Base-by-base conservation (phyloP, 441 rosid species). In the Arabidopsis lyrata region DNA sequence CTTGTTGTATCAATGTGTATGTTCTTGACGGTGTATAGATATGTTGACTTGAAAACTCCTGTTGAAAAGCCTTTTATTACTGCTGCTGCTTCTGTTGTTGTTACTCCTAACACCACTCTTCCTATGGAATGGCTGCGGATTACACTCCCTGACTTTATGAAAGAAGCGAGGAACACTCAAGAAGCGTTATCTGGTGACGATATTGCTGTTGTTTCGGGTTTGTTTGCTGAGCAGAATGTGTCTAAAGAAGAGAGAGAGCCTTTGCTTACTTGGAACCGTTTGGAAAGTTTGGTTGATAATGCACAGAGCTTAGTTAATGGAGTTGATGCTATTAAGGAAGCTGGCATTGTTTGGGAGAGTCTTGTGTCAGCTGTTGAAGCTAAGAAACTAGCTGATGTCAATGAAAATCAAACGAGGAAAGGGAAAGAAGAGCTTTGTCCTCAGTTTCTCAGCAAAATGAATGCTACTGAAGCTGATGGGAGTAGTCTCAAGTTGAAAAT, bases 311-410 rank as follows among this genome's bases (percentile, higher is more conserved):
- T 93, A 60, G 84, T 85, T 24, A 90, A 86, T 77, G 98, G 93
- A 77, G 74, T 91, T 29, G 97, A 87, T 49, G 99, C 98, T 8
- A 85, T 95, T n/a, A 93, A 87, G 83, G 98, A 91, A 82, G 99
- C 97, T 68, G 83, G 87, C 76, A 84, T 68, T 81, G 97, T 96
- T 14, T 95, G 98, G 97, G 82, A 79, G 75, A 86, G 49, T 76
- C 95, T 93, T 61, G 82, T 95, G 89, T 81, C 82, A 63, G 84
- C 91, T 14, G 72, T 87, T 55, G 89, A 89, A 70, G 88, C 85
- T 74, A 84, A 95, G 81, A 88, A 81, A 57, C 83, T 63, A 22
- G 77, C 76, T 66, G 78, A 76, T 75, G 44, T 56, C 7, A 88
- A 85, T 76, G 90, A 79, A 56, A 91, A 85, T 58, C 82, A 81